Percentiles rank a stretch among this genome's conserved stretches.
Evolutionary conservation across 768 basidiomycete genomes (phyloP).

Genomic region (Austroboletus eburneus): DNA sequence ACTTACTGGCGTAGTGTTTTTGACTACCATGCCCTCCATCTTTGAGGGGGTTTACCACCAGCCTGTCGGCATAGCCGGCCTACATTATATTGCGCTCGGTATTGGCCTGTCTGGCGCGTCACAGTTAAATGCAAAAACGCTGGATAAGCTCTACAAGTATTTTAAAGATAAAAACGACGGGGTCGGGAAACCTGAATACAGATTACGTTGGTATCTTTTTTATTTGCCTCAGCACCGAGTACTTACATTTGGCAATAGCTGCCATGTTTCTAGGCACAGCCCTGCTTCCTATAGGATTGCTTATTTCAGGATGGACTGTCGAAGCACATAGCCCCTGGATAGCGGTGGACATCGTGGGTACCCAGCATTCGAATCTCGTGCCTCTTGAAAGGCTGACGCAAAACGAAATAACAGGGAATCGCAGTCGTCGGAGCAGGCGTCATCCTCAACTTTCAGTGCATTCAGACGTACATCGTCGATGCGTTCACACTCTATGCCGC

Average conservation of each 20-base stretch:
- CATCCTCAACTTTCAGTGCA: constrained; percentile 56
- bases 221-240: not conserved
- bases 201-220: constrained; percentile 38
- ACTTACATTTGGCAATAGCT: constrained; percentile 33
- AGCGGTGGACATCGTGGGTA: constrained; percentile 56
- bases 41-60: constrained; percentile 54
- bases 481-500: constrained; percentile 63
- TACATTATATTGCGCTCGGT: constrained; percentile 72
- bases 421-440: constrained; percentile 51
- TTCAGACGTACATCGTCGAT: constrained; percentile 68
- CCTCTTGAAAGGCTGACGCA: not conserved
- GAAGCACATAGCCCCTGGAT: constrained; percentile 63
- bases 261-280: constrained; percentile 56
- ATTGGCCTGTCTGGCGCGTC: constrained; percentile 53
- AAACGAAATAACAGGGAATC: constrained; percentile 47
- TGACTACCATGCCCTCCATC: constrained; percentile 61
- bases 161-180: constrained; percentile 50
- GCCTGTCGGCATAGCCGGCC: constrained; percentile 52
- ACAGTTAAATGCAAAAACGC: constrained; percentile 47
- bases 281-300: constrained; percentile 59
- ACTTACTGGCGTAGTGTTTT: constrained; percentile 49
- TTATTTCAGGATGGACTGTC: constrained; percentile 70
- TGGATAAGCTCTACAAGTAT: constrained; percentile 54
- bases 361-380: not conserved
- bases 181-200: constrained; percentile 51